Evolutionary conservation across 371 early-diverging fungal genomes (phyloP).

Genomic region (Sporodiniella umbellata): DNA sequence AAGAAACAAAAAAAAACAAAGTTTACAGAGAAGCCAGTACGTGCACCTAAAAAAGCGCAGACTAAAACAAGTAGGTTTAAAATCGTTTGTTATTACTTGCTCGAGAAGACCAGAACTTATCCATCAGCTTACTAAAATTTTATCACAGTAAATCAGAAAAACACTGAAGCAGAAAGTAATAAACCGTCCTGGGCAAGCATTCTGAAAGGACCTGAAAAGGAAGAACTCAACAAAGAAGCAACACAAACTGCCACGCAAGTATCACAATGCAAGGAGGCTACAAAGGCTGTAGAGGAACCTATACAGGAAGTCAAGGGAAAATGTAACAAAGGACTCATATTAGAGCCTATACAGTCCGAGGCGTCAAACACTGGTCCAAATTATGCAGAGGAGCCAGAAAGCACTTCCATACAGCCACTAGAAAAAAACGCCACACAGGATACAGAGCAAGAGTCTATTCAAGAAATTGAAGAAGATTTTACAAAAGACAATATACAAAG

Average conservation of each 20-base stretch:
- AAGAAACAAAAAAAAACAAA: slow-evolving; percentile 19
- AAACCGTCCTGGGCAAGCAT: slow-evolving; percentile 32
- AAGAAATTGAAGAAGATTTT: not conserved
- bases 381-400: no score
- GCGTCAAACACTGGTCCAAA: no score
- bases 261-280: no score
- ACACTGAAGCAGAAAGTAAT: not conserved
- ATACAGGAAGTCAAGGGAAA: no score
- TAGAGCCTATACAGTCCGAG: no score
- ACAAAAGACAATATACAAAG: not conserved
- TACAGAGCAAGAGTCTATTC: not conserved
- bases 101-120: no score
- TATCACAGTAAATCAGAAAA: not conserved
- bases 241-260: no score
- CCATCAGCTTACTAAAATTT: no score
- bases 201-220: slow-evolving; percentile 11
- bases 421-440: no score
- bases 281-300: no score
- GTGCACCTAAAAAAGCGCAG: not conserved
- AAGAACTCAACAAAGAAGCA: not conserved
- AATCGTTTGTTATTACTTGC: no score
- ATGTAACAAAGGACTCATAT: not conserved
- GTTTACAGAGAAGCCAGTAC: not conserved
- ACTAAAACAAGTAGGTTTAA: not conserved
- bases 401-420: no score